Percentiles rank a stretch among this genome's conserved stretches.
Evolutionary conservation across 2,329 filamentous ascomycete genomes (phyloP).

Genomic region (Pezicula neosporulosa): DNA sequence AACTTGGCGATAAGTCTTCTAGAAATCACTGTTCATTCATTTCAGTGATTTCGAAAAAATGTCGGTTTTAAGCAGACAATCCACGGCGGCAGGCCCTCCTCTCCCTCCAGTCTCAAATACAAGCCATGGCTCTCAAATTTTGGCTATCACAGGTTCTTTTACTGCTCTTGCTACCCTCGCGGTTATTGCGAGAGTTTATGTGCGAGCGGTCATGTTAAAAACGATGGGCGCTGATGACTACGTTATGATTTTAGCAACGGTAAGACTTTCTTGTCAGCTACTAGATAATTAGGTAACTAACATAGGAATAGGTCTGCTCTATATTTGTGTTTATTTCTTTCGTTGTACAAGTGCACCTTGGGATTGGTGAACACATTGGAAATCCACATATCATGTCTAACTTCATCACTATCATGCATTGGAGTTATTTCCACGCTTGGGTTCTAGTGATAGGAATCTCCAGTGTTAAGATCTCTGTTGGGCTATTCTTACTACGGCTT

Average conservation of each 20-base stretch:
- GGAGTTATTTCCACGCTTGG: constrained; percentile 38
- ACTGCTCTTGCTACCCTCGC: constrained; percentile 30
- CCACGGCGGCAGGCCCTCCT: not conserved
- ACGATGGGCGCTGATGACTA: constrained; percentile 44
- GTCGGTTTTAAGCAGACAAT: no score
- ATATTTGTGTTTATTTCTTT: constrained; percentile 5
- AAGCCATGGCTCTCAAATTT: constrained; percentile 28
- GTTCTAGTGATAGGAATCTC: constrained; percentile 39
- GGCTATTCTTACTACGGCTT: constrained; percentile 38
- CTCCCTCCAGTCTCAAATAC: constrained; percentile 7
- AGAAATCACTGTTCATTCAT: no score
- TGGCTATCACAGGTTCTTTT: constrained; percentile 32
- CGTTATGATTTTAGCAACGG: constrained; percentile 37
- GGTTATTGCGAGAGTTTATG: constrained; percentile 36
- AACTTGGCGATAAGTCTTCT: no score
- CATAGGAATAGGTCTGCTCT: constrained; percentile 7
- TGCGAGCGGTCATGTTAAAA: constrained; percentile 39
- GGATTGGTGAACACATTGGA: constrained; percentile 38
- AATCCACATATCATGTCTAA: constrained; percentile 23
- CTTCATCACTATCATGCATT: constrained; percentile 28
- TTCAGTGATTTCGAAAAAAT: no score
- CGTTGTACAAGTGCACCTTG: constrained; percentile 24
- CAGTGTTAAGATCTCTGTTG: constrained; percentile 41
- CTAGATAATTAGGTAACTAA: not conserved
- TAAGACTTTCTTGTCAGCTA: constrained; percentile 22